Conservation (phyloP, 768 basidiomycete species). For the Ramaria sp. region DNA sequence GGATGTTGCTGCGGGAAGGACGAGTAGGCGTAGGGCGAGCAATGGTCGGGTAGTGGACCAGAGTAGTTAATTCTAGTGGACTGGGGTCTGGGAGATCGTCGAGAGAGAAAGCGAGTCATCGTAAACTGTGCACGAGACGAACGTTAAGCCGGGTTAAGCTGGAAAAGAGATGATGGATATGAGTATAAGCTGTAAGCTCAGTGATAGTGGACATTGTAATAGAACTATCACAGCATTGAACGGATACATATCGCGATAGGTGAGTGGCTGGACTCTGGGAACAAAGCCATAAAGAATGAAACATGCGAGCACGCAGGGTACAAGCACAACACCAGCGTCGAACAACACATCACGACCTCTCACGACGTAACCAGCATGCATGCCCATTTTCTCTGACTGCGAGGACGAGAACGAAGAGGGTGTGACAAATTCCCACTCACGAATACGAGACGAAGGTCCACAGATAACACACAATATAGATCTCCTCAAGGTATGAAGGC, state of each 20-base stretch:
- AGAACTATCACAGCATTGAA: background rate
- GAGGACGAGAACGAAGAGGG: background rate
- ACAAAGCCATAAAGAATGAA: background rate
- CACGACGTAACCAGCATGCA: background rate
- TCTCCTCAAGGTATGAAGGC: background rate
- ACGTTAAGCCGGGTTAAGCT: background rate
- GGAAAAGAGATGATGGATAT: background rate
- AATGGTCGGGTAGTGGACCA: background rate
- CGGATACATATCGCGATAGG: background rate
- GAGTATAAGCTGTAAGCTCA: background rate
- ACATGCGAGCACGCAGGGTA: background rate
- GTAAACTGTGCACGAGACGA: background rate
- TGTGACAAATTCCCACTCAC: background rate
- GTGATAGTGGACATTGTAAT: background rate
- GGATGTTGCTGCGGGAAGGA: background rate
- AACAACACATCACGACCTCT: background rate
- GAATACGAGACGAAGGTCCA: background rate
- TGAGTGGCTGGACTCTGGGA: background rate
- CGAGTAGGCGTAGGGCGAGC: background rate
- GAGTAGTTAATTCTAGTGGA: background rate
- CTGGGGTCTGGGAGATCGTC: background rate
- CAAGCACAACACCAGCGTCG: background rate
- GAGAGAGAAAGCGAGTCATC: background rate
- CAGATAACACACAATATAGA: background rate
- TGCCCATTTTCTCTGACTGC: background rate